Base-by-base conservation (phyloP, 441 rosid genomes). In the Aleurites moluccanus region DNA sequence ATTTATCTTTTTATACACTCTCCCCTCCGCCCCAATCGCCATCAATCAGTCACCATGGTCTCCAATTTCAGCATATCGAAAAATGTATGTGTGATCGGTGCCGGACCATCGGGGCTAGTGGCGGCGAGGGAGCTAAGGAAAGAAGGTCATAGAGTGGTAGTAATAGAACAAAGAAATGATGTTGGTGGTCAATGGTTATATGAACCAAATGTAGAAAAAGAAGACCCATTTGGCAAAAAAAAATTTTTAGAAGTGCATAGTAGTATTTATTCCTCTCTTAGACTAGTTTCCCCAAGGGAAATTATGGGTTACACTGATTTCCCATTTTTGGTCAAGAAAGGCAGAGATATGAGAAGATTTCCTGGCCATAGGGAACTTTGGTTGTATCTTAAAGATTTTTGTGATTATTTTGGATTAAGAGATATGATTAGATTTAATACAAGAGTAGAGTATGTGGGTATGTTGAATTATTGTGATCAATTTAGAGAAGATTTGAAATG, bases 141-240 rank as follows among this genome's bases (percentile, higher is more conserved):
- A 78, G 97, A 90, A 82, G 97, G 97, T 2, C 97, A 92, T 75
- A 68, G 11, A 1, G 96, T 82, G 79, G 93, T 89, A 73, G 91
- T 92, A 0, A 42, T 91, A 81, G 99, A 94, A 75, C 99, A 91
- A 84, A 92, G 82, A 79, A 88, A 87, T n/a, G 97, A 92, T 49
- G 84, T 94, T 1, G 99, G 99, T 28, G 99, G 99, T 15, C 99
- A 94, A 62, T 94, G 97, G 97, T 66, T 92, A 60, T 94, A 91
- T 60, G 85, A 89, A 21, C 86, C 91, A 6, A 82, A 86, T 69
- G 88, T 85, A 27, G 86, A 86, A 66, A 75, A 38, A n/a, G 97
- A 92, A 78, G 87, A 89, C 33, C 88, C 86, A 0, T 40, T 90
- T 18, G 92, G 92, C 6, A 79, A 66, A 76, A 75, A 76, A 44